Base-by-base conservation (phyloP, 371 early-diverging fungal species). In the Mortierella sp. region DNA sequence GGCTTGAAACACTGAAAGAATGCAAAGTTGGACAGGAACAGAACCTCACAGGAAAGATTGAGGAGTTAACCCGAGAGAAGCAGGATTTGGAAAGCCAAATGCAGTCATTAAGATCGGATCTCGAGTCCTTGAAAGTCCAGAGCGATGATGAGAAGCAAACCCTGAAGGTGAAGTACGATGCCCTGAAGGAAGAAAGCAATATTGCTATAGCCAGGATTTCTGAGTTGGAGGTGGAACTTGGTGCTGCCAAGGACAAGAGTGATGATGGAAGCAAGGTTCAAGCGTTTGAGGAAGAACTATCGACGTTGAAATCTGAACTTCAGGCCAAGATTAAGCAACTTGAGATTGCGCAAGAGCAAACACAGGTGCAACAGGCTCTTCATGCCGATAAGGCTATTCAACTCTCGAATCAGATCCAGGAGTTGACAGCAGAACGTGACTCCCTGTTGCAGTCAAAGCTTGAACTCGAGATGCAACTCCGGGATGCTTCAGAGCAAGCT, bases 391-490 rank as follows among this genome's bases (percentile, higher is more conserved):
- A 70, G 66, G 50, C 67, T 36, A 19, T 65, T 63, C 63, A 75
- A n/a, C 81, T 84, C 24, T 50, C 74, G 4, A 24, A 50, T 10
- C 58, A 72, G 19, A 48, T 72, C 24, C 50, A 76, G 33, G 63
- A 80, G 1, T 67, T 86, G 58, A 72, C 81, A 63, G 47, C 41
- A 4, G 83, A 87, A 48, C 57, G 72, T 13, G 87, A 88, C 33
- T 83, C 86, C 47, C 16, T 76, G 32, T 83, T 75, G 41, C 62
- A 74, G 38, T 83, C 84, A 60, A 77, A 83, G 24, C 58, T 33
- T 4, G 84, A 85, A 22, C 62, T 77, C 40, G 74, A 83, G 61
- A 7, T 55, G 8, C 71, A 69, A n/a, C 62, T 70, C 24, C 63
- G 15, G 10, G 63, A 67, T 15, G 58, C 65, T 5, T 24, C 28